These are phyloP conservation scores for Boletus semigastroideus DNA, from an alignment of 1,284 basidiomycete species.

Conservation along the genomic window DNA sequence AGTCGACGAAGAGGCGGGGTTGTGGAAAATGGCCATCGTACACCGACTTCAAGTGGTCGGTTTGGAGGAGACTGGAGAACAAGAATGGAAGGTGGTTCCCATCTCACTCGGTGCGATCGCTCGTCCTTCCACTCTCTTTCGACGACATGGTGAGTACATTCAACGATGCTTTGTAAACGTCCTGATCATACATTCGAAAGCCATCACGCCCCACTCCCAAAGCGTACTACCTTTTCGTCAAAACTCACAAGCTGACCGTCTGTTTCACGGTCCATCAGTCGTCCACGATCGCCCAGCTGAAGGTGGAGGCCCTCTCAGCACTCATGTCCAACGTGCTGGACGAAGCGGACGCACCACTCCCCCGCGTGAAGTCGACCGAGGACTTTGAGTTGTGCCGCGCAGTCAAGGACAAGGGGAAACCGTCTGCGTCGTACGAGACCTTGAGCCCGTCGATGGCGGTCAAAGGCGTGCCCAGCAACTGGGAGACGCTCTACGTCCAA, in stretches of 20 bases:
- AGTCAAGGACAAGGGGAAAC: constrained; percentile 49
- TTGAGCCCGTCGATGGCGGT: constrained; percentile 47
- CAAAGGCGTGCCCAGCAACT: constrained; percentile 53
- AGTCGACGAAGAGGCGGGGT: constrained; percentile 38
- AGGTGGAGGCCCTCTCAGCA: constrained; percentile 62
- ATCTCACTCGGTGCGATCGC: constrained; percentile 7
- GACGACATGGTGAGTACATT: constrained; percentile 25
- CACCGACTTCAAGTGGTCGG: neutral
- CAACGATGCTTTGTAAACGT: neutral
- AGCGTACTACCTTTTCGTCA: constrained; percentile 62
- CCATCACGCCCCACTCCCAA: constrained; percentile 48
- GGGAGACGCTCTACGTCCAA: constrained; percentile 65
- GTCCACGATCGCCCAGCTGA: constrained; percentile 55
- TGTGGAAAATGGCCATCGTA: constrained; percentile 55
- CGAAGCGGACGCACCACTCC: constrained; percentile 38
- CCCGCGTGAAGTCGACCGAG: constrained; percentile 40
- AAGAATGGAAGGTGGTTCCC: constrained; percentile 27
- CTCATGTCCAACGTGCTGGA: constrained; percentile 45
- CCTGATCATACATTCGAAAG: constrained; percentile 26
- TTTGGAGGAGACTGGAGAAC: constrained; percentile 17
- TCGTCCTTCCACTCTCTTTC: neutral
- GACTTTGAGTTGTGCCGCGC: constrained; percentile 68
- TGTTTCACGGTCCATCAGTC: constrained; percentile 55
- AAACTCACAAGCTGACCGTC: constrained; percentile 68
- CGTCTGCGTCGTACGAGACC: constrained; percentile 44